Evolutionary conservation across 192 early-diverging fungal species (phyloP), one percentile per base, ranked within the genome.

Genomic region (Phycomyces nitens): DNA sequence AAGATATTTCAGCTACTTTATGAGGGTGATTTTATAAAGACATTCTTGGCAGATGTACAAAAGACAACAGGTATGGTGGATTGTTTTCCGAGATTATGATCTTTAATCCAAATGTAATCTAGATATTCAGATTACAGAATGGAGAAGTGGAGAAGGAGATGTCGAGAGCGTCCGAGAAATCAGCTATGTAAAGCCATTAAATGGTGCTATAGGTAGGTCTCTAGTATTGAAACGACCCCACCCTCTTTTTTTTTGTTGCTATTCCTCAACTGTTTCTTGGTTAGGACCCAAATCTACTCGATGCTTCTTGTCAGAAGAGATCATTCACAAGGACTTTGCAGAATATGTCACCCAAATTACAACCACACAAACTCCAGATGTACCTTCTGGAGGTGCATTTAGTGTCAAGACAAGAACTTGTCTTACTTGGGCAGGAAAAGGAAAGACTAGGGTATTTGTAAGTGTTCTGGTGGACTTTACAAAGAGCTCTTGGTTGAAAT

Each of bases 291-390:
- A 54, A 65, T 71, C 75, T 2, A 83, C 84, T 9, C 77, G 80
- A 68, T 82, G 81, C 15, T 59, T 68, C n/a, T 55, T 82, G 16
- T 71, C 64, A 1, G 84, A 85, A 56, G 73, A 82, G 41, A 73
- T 75, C 38, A 54, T 79, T 21, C 56, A 78, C 59, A 71, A 64
- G 20, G 76, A 85, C 53, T 72, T 72, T 64, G 69, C 80, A n/a
- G 69, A 78, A 4, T 77, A 79, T 64, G 70, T 81, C 8, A 73
- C 77, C 0, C 68, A 61, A 12, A 56, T 83, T 3, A 80, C 77
- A 1, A 83, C 78, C 15, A 81, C 84, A 0, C 65, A 69, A 38
- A 85, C 84, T 11, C 84, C 84, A 6, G 81, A 85, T 62, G 84
- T 85, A 0, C 84, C 84, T 16, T 83, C 81, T 11, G 84, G 84